Evolutionary conservation across 139 green algal species (phyloP).

Genomic region (Diplosphaera chodatii): DNA sequence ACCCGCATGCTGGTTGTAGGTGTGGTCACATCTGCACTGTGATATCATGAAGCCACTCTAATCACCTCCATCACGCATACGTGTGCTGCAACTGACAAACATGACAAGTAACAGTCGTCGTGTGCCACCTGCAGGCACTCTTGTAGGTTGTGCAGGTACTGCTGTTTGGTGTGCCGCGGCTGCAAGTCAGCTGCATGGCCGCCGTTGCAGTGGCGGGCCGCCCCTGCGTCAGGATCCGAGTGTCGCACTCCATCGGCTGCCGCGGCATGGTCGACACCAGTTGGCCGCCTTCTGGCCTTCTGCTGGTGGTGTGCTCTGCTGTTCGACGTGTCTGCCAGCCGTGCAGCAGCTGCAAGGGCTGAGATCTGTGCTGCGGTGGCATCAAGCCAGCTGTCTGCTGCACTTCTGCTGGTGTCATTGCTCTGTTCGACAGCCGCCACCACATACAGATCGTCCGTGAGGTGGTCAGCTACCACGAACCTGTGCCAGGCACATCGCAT

Average conservation of each 20-base stretch:
- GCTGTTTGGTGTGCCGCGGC: constrained; percentile 3
- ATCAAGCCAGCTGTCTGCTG: constrained; percentile 11
- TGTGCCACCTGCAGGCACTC: constrained; percentile 44
- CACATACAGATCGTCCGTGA: constrained; percentile 60
- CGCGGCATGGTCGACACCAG: background rate
- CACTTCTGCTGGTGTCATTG: background rate
- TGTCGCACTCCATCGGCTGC: background rate
- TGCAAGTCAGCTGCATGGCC: background rate
- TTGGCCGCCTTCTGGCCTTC: background rate
- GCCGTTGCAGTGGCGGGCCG: background rate
- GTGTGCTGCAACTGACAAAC: too few relatives aligned
- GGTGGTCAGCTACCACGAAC: constrained; percentile 81
- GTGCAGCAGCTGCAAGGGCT: constrained; percentile 8
- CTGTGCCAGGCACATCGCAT: too few relatives aligned
- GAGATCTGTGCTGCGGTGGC: constrained; percentile 12
- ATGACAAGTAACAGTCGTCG: too few relatives aligned
- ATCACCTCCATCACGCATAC: too few relatives aligned
- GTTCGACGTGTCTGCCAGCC: constrained; percentile 3
- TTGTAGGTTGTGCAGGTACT: constrained; percentile 73
- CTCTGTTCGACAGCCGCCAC: constrained; percentile 43
- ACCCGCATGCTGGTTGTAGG: too few relatives aligned
- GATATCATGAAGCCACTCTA: too few relatives aligned
- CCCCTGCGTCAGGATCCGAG: too few relatives aligned
- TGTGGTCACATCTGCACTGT: too few relatives aligned
- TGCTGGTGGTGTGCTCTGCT: background rate